Base-by-base conservation (phyloP, 495 filamentous ascomycete genomes). In the Xylaria venustula region DNA sequence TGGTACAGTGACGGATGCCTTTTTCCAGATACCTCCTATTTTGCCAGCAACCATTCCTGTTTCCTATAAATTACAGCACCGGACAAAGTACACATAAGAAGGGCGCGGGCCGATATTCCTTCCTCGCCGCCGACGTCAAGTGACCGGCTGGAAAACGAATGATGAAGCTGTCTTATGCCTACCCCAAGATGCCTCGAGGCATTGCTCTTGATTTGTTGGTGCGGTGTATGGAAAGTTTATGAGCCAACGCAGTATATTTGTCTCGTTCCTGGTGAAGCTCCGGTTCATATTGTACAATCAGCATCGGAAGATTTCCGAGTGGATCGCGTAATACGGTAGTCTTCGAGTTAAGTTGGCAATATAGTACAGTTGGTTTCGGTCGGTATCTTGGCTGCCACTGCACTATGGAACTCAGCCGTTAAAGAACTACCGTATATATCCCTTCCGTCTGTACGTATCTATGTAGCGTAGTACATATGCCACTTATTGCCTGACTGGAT, bases 11-110 rank as follows among this genome's bases (percentile, higher is more conserved):
- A 11, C 32, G n/a, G n/a, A n/a, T n/a, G n/a, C 25, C 53, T 65
- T 70, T 70, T 70, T 65, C 67, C 67, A 67, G 64, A 70, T 65
- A n/a, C 45, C 41, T 28, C 60, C 41, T 32, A 65, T 67, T 70
- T 67, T 65, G 57, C 67, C 65, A 64, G 58, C 34, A 51, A 47
- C 28, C 51, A 65, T 37, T 62, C 37, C 62, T 61, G 61, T 58
- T 51, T 51, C 54, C 58, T 67, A 49, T 61, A 64, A 57, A 63
- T 41, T 54, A 58, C 44, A 54, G 53, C 57, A 54, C 34, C 58
- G 42, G 34, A 47, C 42, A 40, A n/a, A 30, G 64, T 64, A 19
- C 56, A 42, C 49, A 41, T 17, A 14, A 15, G 14, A 6, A 55
- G 17, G 11, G 34, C 37, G 14, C 53, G 53, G 53, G 37, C 53